Evolutionary conservation across 345 rosid genomes (phyloP).

Genomic region (Populus nigra): DNA sequence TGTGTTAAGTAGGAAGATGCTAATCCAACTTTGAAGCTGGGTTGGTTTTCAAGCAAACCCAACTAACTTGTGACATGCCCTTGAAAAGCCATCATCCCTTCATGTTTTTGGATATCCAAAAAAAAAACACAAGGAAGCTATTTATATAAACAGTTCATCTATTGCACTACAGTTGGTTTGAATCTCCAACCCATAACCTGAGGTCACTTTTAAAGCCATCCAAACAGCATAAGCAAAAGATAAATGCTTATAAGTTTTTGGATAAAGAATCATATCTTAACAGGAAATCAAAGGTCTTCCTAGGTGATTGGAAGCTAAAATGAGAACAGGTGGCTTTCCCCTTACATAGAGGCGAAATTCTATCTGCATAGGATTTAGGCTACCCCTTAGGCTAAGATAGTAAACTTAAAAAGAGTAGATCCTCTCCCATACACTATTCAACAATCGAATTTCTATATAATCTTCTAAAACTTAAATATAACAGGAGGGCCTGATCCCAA

Average conservation of each 20-base stretch:
- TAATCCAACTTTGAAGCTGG: not conserved
- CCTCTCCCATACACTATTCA: not conserved
- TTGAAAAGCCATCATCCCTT: not conserved
- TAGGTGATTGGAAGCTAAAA: not conserved
- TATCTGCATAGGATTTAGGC: not conserved
- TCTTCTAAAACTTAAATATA: not conserved
- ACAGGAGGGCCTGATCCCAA: not conserved
- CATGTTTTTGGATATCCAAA: not conserved
- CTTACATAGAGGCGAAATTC: not conserved
- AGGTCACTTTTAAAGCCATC: not conserved
- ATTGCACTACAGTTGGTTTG: not conserved
- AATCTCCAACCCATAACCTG: not conserved
- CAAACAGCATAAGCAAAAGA: not conserved
- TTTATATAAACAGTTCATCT: not conserved
- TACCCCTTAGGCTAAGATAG: not conserved
- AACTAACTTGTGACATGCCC: not conserved
- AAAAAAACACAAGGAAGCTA: not conserved
- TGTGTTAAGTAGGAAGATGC: not conserved
- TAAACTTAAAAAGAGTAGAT: not conserved
- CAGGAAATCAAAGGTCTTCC: not conserved
- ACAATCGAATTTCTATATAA: not conserved
- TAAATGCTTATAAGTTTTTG: not conserved
- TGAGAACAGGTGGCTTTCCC: not conserved
- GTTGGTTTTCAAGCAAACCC: not conserved
- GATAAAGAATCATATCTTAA: not conserved